These are phyloP conservation scores for Eremothecium coryli DNA, from an alignment of 1,139 yeast genomes.

Conservation along the genomic window DNA sequence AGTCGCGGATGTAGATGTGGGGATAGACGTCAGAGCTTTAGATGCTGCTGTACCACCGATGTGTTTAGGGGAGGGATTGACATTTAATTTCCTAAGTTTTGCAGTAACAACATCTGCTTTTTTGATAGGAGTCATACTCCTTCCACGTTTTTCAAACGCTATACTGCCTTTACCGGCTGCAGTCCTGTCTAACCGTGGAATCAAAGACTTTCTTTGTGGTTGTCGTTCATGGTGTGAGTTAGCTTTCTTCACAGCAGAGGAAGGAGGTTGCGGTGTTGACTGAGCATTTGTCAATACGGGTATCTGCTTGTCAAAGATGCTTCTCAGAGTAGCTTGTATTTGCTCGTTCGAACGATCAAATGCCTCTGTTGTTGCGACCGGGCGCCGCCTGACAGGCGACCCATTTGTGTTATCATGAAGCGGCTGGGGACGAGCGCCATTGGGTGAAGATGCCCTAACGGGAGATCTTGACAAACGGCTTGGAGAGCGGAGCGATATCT, in stretches of 20 bases:
- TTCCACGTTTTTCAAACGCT: slow-evolving; percentile 1
- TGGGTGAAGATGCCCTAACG: slow-evolving; percentile 14
- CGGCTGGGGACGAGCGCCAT: slow-evolving; percentile 2
- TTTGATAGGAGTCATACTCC: slow-evolving; percentile 4
- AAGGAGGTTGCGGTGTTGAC: not conserved
- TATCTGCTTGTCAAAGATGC: slow-evolving; percentile 19
- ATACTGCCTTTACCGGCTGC: not conserved
- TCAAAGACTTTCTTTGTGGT: slow-evolving; percentile 13
- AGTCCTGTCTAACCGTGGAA: slow-evolving; percentile 13
- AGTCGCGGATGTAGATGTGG: no score
- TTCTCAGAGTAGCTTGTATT: slow-evolving; percentile 25
- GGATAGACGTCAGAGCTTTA: no score
- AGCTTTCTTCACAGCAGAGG: slow-evolving; percentile 5
- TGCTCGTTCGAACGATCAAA: slow-evolving; percentile 15
- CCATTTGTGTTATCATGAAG: slow-evolving; percentile 19
- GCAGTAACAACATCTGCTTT: slow-evolving; percentile 1
- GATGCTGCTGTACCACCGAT: no score
- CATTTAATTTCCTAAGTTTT: slow-evolving; percentile 1
- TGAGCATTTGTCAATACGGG: slow-evolving; percentile 9
- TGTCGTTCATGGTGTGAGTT: not conserved
- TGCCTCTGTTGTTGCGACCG: slow-evolving; percentile 10
- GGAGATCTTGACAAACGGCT: slow-evolving; percentile 1
- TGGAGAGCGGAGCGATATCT: slow-evolving; percentile 13
- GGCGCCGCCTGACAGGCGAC: slow-evolving; percentile 20
- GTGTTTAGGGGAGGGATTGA: slow-evolving; percentile 4